Evolutionary conservation across 306 rosid species (phyloP).

Genomic region (Cucurbita pepo): DNA sequence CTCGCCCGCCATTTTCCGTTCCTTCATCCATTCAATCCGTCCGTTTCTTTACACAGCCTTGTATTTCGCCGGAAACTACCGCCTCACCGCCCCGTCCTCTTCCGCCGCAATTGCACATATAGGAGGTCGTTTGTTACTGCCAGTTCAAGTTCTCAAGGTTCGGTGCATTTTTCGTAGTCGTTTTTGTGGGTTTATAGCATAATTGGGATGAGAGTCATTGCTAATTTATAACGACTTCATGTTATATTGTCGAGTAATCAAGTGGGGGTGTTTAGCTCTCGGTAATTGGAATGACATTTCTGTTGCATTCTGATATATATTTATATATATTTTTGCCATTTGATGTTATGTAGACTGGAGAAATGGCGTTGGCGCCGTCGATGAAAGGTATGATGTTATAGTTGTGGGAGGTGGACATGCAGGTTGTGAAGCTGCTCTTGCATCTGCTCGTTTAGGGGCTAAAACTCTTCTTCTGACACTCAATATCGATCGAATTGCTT

Average conservation of each 20-base stretch:
- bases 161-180: neutral
- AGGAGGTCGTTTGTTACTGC: conserved; percentile 31
- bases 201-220: neutral
- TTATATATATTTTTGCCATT: too few relatives aligned
- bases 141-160: conserved; percentile 30
- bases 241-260: neutral
- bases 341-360: conserved; percentile 21
- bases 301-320: neutral
- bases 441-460: conserved; percentile 86
- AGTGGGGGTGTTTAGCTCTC: neutral
- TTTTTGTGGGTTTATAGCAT: neutral
- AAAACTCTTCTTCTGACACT: conserved; percentile 86
- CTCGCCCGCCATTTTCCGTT: conserved; percentile 26
- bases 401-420: conserved; percentile 99
- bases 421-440: conserved; percentile 85
- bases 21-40: conserved; percentile 12
- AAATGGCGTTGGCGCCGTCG: conserved; percentile 18
- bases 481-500: conserved; percentile 82
- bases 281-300: neutral
- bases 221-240: neutral
- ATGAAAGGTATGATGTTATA: conserved; percentile 78
- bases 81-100: conserved; percentile 16
- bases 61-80: conserved; percentile 23
- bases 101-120: conserved; percentile 7
- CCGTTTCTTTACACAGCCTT: conserved; percentile 12